phyloP scores from a whole-genome alignment of 345 rosid genomes.

The Eucalyptus polybractea region DNA sequence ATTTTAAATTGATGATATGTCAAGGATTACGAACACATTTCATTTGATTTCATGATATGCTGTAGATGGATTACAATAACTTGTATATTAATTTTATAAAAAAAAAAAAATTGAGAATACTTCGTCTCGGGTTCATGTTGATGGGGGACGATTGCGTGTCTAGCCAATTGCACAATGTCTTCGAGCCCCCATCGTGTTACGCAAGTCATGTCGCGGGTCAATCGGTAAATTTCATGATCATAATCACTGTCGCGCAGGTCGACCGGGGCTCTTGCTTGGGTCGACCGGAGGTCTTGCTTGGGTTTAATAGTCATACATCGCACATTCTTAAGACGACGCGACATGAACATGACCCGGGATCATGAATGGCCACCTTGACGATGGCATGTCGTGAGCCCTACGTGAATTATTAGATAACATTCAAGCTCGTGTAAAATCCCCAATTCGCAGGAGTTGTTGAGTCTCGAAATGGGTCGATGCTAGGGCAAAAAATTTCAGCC shows the following conservation, averaged over 20 bases:
- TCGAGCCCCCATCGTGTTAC: too few relatives aligned
- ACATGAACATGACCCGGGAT: not conserved
- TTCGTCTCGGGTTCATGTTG: not conserved
- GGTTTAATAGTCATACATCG: not conserved
- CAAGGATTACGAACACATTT: not conserved
- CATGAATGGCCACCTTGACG: not conserved
- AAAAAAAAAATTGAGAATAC: not conserved
- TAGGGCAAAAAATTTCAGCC: not conserved
- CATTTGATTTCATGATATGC: not conserved
- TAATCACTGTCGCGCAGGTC: not conserved
- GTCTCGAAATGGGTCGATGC: not conserved
- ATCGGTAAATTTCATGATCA: not conserved
- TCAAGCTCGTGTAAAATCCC: not conserved
- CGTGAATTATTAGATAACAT: not conserved
- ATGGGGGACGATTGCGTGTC: not conserved
- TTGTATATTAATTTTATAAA: not conserved
- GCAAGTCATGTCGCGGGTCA: not conserved
- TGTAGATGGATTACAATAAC: not conserved
- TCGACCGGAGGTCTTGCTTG: not conserved
- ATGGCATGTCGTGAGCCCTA: not conserved
- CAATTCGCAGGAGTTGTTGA: not conserved
- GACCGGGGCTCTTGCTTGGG: not conserved
- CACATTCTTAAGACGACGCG: not conserved
- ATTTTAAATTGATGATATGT: not conserved
- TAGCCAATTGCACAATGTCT: not conserved